Base-by-base conservation (phyloP, 2,329 filamentous ascomycete species). In the Aspergillus sp. region DNA sequence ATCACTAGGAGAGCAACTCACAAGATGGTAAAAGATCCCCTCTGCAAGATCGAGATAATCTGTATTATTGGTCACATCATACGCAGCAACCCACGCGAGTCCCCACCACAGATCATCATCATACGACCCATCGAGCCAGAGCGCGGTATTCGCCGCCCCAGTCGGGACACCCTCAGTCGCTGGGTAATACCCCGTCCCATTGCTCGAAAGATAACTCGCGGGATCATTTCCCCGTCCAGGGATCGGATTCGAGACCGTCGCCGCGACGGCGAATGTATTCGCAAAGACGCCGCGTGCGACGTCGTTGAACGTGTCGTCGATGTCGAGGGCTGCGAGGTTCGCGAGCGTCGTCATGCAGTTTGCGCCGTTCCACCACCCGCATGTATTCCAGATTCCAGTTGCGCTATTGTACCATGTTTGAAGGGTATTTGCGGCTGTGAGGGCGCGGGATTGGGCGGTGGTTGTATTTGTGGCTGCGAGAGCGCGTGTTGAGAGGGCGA, bases 331-430 rank as follows among this genome's bases (percentile, higher is more conserved):
- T 7, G 79, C 79, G 25, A 85, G 74, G 59, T 91, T 86, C 55
- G 82, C 84, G 19, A 91, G 74, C 3, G 82, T 83, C 0, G 87
- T 90, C 62, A 92, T 77, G 60, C 83, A 82, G 70, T 91, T 92
- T 49, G 85, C 90, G 57, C 84, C 84, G 70, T 91, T 91, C 90
- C 90, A 92, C 90, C 90, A 92, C n/a, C 83, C 83, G 7, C 84
- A 82, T 0, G 83, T 83, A 58, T 85, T 76, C 87, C 87, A 92
- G 13, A 90, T 78, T 3, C 90, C 89, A 1, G 82, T 86, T 5
- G 71, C 69, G 3, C 75, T 60, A 69, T 89, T 83, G 73, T 91
- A 91, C 84, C 85, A 91, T 47, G 69, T 71, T 67, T 90, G 87
- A 1, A 91, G 79, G 6, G 80, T 72, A 23, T 9, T 50, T 19